Conservation (phyloP, 768 basidiomycete species). For the Lentinus tigrinus region DNA sequence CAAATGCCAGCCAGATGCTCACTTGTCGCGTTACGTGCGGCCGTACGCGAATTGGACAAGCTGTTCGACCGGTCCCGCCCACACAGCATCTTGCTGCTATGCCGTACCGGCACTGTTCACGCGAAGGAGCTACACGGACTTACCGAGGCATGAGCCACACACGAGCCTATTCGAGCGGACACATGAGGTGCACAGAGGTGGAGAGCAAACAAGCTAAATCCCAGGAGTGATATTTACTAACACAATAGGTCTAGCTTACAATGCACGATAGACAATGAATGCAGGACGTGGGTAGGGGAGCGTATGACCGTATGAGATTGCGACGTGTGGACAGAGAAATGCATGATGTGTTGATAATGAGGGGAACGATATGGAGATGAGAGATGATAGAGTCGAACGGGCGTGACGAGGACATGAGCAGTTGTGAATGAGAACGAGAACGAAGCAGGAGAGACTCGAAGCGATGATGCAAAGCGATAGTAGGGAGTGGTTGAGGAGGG, state of each 20-base stretch:
- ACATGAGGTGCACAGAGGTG: background rate
- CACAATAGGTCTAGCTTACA: conserved; percentile 32
- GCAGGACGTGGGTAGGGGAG: conserved; percentile 17
- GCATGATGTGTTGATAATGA: conserved; percentile 23
- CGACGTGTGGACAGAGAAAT: conserved; percentile 21
- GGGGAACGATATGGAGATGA: conserved; percentile 13
- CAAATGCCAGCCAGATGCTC: too few relatives aligned
- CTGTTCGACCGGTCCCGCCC: too few relatives aligned
- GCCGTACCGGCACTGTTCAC: too few relatives aligned
- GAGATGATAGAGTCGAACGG: conserved; percentile 12
- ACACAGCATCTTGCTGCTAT: too few relatives aligned
- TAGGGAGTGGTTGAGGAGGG: background rate
- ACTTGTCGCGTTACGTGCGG: too few relatives aligned
- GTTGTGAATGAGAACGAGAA: conserved; percentile 19
- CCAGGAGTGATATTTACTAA: conserved; percentile 20
- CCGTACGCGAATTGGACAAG: too few relatives aligned
- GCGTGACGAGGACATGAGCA: conserved; percentile 21
- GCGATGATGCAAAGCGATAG: conserved; percentile 17
- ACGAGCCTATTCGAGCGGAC: background rate
- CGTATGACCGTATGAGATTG: conserved; percentile 13
- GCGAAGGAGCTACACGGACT: too few relatives aligned
- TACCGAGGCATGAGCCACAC: background rate
- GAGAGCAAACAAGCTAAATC: conserved; percentile 8
- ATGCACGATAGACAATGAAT: conserved; percentile 20
- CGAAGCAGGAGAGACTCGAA: conserved; percentile 14